Evolutionary conservation across 1,284 basidiomycete species (phyloP).

Genomic region (Apiotrichum porosum): DNA sequence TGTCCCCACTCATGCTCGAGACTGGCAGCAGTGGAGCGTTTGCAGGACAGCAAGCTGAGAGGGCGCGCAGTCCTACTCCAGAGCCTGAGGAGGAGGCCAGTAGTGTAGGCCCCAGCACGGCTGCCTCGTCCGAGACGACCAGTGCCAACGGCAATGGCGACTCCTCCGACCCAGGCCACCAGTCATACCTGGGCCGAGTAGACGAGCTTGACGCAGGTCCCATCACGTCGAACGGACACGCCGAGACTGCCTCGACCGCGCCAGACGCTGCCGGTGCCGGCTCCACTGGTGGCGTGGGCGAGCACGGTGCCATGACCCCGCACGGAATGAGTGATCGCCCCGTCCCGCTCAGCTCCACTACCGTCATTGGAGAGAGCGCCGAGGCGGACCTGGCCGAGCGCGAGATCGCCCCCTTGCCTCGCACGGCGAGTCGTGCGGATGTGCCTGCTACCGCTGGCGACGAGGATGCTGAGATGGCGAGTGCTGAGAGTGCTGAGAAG

Average conservation of each 20-base stretch:
- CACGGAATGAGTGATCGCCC: constrained; percentile 47
- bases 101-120: too few relatives aligned
- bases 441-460: too few relatives aligned
- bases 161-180: constrained; percentile 27
- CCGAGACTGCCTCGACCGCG: too few relatives aligned
- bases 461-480: neutral
- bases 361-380: constrained; percentile 23
- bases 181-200: constrained; percentile 46
- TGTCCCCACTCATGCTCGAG: constrained; percentile 39
- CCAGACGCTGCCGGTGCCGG: neutral
- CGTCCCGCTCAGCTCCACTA: constrained; percentile 42
- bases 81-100: constrained; percentile 27
- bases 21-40: constrained; percentile 6
- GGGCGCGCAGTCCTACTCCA: constrained; percentile 31
- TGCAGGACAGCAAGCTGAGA: constrained; percentile 1
- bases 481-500: neutral
- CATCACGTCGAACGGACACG: constrained; percentile 18
- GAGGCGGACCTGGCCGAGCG: too few relatives aligned
- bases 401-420: constrained; percentile 35
- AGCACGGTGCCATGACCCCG: constrained; percentile 39
- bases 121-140: neutral
- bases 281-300: constrained; percentile 5
- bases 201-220: constrained; percentile 50
- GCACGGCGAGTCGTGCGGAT: constrained; percentile 4
- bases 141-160: neutral